These are phyloP conservation scores for Tarenaya hassleriana DNA, from an alignment of 345 rosid genomes.

Conservation along the genomic window DNA sequence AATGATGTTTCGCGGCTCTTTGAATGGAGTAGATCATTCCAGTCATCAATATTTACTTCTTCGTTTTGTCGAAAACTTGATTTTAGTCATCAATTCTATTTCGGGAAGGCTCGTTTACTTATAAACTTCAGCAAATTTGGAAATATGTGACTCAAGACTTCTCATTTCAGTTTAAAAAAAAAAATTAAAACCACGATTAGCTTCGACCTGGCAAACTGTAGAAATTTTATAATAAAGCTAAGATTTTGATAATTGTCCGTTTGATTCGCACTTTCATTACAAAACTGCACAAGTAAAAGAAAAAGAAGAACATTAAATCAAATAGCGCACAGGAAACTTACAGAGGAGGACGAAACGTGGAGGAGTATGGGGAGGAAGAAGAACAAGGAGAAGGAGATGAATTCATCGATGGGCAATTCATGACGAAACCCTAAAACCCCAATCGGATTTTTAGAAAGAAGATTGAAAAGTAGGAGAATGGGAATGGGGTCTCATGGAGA, in stretches of 20 bases:
- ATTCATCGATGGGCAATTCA: constrained; percentile 32
- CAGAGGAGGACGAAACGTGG: constrained; percentile 38
- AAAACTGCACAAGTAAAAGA: neutral
- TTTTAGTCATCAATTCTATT: no score
- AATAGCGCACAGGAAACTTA: constrained; percentile 17
- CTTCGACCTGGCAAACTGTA: neutral
- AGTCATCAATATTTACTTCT: neutral
- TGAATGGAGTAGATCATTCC: no score
- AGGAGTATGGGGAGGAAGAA: constrained; percentile 38
- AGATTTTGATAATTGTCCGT: neutral
- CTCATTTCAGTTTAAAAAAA: neutral
- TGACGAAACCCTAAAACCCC: neutral
- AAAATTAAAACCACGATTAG: neutral
- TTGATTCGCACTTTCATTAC: neutral
- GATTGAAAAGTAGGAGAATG: neutral
- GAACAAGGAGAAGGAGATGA: constrained; percentile 27
- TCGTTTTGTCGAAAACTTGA: no score
- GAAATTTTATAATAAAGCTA: neutral
- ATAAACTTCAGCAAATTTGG: neutral
- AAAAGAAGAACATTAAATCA: neutral
- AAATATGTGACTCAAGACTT: neutral
- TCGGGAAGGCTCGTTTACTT: neutral
- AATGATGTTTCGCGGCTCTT: neutral
- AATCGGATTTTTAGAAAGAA: constrained; percentile 6
- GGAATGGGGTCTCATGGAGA: neutral